Conservation (phyloP, 805 yeast genomes). For the Phaffomyces opuntiae region DNA sequence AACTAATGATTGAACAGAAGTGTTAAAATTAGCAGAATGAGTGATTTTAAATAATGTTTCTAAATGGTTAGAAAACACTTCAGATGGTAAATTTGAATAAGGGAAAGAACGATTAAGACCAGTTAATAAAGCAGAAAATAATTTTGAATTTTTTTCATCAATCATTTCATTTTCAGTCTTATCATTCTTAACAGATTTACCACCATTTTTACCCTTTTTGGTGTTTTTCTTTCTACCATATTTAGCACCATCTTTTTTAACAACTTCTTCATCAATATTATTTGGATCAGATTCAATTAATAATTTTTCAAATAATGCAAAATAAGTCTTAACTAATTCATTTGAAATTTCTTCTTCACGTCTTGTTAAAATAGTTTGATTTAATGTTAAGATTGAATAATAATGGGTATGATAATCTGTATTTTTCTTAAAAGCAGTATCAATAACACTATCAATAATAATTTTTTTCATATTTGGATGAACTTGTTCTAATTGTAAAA, state of each 20-base stretch:
- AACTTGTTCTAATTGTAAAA: constrained; percentile 74
- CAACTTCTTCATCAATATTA: constrained; percentile 35
- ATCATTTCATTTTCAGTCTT: constrained; percentile 56
- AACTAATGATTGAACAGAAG: constrained; percentile 86
- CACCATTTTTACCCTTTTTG: constrained; percentile 85
- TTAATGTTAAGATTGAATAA: constrained; percentile 80
- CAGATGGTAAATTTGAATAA: constrained; percentile 67
- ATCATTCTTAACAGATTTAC: constrained; percentile 61
- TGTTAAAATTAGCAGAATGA: constrained; percentile 89
- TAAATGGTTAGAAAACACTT: constrained; percentile 67
- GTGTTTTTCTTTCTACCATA: constrained; percentile 66
- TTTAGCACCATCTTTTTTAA: constrained; percentile 34
- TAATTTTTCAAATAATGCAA: constrained; percentile 78
- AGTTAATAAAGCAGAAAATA: constrained; percentile 85
- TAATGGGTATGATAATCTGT: constrained; percentile 85
- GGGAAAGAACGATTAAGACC: constrained; percentile 97
- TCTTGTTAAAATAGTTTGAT: constrained; percentile 84
- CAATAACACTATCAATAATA: constrained; percentile 72
- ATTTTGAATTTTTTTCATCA: constrained; percentile 76
- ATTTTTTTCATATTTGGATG: constrained; percentile 95
- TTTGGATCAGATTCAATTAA: constrained; percentile 58
- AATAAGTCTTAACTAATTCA: constrained; percentile 73
- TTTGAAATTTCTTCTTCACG: constrained; percentile 80
- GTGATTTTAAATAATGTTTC: constrained; percentile 84
- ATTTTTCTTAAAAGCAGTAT: constrained; percentile 64